These are phyloP conservation scores for Phytophthora hibernalis DNA, from an alignment of 352 stramenopile species.

Conservation along the genomic window DNA sequence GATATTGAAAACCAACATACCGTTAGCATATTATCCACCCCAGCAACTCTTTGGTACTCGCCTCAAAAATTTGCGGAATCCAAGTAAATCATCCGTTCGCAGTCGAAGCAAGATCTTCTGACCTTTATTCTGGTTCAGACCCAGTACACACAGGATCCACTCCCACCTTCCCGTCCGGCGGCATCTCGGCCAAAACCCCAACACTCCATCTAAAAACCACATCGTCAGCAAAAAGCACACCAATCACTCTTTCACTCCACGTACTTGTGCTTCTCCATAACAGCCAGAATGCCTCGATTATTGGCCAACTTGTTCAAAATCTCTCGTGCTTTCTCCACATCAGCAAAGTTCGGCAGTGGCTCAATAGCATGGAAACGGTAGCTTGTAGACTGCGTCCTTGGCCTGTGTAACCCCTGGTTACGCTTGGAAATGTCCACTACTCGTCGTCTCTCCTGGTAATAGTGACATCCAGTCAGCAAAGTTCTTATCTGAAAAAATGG, in stretches of 20 bases:
- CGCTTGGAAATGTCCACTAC: slow-evolving; percentile 66
- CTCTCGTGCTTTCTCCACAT: slow-evolving; percentile 61
- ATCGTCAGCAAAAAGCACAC: slow-evolving; percentile 4
- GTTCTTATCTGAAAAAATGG: no score
- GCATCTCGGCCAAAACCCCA: slow-evolving; percentile 88
- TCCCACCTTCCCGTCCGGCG: slow-evolving; percentile 91
- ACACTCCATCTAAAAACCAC: slow-evolving; percentile 77
- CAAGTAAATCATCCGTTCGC: slow-evolving; percentile 94
- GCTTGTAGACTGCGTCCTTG: slow-evolving; percentile 45
- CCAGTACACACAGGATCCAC: slow-evolving; percentile 90
- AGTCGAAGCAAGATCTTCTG: slow-evolving; percentile 95
- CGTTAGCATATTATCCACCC: not conserved
- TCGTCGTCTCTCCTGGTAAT: slow-evolving; percentile 49
- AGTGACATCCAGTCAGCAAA: not conserved
- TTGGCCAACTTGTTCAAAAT: slow-evolving; percentile 88
- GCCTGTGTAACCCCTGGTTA: slow-evolving; percentile 53
- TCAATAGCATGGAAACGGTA: slow-evolving; percentile 83
- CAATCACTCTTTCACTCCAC: slow-evolving; percentile 5
- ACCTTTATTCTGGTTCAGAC: slow-evolving; percentile 95
- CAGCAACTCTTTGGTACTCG: slow-evolving; percentile 24
- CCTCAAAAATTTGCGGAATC: slow-evolving; percentile 91
- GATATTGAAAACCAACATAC: not conserved
- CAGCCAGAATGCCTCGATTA: slow-evolving; percentile 88
- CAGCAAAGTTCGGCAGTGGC: slow-evolving; percentile 62
- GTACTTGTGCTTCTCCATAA: slow-evolving; percentile 91